Base-by-base conservation (phyloP, 2,329 filamentous ascomycete species). In the Sporothrix luriei region DNA sequence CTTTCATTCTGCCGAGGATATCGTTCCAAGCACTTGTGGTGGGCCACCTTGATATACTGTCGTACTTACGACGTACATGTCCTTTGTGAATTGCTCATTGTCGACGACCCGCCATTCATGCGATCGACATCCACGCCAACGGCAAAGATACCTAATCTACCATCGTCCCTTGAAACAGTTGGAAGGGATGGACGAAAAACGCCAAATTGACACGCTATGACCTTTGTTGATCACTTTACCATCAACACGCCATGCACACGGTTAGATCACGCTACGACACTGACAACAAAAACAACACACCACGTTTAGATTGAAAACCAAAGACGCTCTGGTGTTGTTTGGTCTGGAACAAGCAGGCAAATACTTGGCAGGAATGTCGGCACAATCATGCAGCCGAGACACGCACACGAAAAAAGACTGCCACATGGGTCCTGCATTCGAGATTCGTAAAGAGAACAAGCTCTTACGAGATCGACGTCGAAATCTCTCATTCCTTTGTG, bases 141-240 rank as follows among this genome's bases (percentile, higher is more conserved):
- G 3, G 16, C 11, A 48, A 11, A 13, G 26, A 55, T 16, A 55
- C 2, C 11, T 4, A 43, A 43, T 16, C 2, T 4, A 14, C 3
- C 40, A 43, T 16, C 11, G 3, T 43, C 10, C 40, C 7, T 13
- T 43, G 1, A 29, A n/a, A 29, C 43, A 66, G 43, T 3, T 46
- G 13, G 3, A 46, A 19, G 19, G 14, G 5, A 29, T n/a, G n/a
- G n/a, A n/a, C n/a, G n/a, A 13, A 46, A 54, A 66, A 55, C 64
- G 49, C 64, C 64, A 66, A 66, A 54, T 24, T 54, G 49, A 55
- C 64, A 66, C 64, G 64, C 64, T 66, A 66, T 49, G 33, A 49
- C 29, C 24, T 48, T 64, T 49, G 43, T 16, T 49, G 57, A 46
- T 62, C 57, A n/a, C 40, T 11, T 33, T 16, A 43, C 40, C 54